Evolutionary conservation across 2,329 filamentous ascomycete genomes (phyloP), one percentile per base, ranked within the genome.

Genomic region (Ploettnerulaceae sp.): DNA sequence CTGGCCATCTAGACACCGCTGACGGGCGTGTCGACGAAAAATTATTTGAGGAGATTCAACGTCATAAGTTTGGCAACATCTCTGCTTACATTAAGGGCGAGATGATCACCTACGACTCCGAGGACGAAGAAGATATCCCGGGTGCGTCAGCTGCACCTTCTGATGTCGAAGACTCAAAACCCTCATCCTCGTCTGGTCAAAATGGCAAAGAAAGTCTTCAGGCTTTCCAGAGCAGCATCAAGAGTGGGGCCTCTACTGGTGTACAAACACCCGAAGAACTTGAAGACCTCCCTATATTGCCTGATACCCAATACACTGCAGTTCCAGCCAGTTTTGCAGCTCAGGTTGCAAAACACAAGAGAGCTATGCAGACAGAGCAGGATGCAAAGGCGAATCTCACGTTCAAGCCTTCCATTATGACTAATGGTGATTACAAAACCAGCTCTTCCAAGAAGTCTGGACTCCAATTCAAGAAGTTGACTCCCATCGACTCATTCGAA

Each of bases 401-500:
- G n/a, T n/a, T n/a, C n/a, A n/a, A n/a, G n/a, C n/a, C n/a, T n/a
- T n/a, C n/a, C n/a, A n/a, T n/a, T n/a, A n/a, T n/a, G n/a, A n/a
- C n/a, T n/a, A n/a, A n/a, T n/a, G n/a, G n/a, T n/a, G n/a, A n/a
- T n/a, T n/a, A 32, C 15, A 7, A 32, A 32, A 15, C 29, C 18
- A 4, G 17, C 12, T 15, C 26, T 12, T 24, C 7, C 7, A 38
- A 25, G 26, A 43, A 33, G 22, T 24, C 29, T 7, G 22, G 22
- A 49, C 44, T 47, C 36, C 42, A 26, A 34, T 63, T 58, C 32
- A 54, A 53, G 7, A 61, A 57, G 47, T 47, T 63, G 12, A 57
- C 51, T 0, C 28, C 54, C 2, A 35, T 57, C 20, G 49, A 51
- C 14, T 34, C 31, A 9, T 61, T 63, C 35, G 56, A 59, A 25